These are phyloP conservation scores for Cicer arietinum DNA, from an alignment of 306 rosid genomes.

Conservation along the genomic window DNA sequence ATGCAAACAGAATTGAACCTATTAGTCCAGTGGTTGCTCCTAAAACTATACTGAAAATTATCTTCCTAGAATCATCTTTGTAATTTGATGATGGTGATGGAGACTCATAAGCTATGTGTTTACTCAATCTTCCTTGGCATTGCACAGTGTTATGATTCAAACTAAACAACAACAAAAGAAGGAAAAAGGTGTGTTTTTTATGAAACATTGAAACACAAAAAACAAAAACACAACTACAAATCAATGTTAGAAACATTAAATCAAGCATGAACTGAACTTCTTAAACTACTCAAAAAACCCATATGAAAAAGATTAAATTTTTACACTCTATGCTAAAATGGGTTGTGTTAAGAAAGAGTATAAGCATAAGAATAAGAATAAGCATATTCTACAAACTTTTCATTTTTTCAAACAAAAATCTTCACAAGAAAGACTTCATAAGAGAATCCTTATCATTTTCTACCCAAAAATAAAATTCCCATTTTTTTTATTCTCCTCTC, in stretches of 20 bases:
- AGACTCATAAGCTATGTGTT: slow-evolving; percentile 55
- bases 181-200: slow-evolving; percentile 39
- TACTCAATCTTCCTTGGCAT: slow-evolving; percentile 64
- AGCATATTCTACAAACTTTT: slow-evolving; percentile 45
- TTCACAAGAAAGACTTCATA: slow-evolving; percentile 58
- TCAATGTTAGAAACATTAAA: too few species aligned
- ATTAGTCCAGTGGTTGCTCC: slow-evolving; percentile 73
- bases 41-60: slow-evolving; percentile 65
- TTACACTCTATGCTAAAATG: slow-evolving; percentile 40
- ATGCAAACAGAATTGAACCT: slow-evolving; percentile 68
- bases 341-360: slow-evolving; percentile 44
- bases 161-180: slow-evolving; percentile 50
- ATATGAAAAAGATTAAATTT: slow-evolving; percentile 30
- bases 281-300: not conserved
- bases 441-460: slow-evolving; percentile 61
- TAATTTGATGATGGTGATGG: slow-evolving; percentile 49
- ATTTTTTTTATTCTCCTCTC: slow-evolving; percentile 29
- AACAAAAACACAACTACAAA: slow-evolving; percentile 42
- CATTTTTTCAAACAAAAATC: slow-evolving; percentile 56
- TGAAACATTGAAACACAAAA: slow-evolving; percentile 49
- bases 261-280: too few species aligned
- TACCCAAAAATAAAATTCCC: slow-evolving; percentile 45
- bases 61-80: slow-evolving; percentile 58
- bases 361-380: slow-evolving; percentile 47
- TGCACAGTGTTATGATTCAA: slow-evolving; percentile 50